Evolutionary conservation across 2,329 filamentous ascomycete species (phyloP).

Genomic region (Metarhizium robertsii): DNA sequence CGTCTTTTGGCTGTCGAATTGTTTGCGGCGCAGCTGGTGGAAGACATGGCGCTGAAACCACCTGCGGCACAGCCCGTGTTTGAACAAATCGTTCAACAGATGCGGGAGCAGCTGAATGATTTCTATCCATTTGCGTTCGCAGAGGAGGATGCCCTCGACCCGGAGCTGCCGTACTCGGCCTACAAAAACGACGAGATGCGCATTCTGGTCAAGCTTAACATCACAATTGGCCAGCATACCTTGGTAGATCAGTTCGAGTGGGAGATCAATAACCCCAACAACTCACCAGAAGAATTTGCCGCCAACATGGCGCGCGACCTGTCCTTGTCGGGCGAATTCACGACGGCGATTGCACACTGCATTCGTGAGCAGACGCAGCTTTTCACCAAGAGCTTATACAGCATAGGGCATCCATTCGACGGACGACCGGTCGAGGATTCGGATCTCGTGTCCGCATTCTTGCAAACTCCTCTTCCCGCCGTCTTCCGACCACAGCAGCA

Average conservation of each 20-base stretch:
- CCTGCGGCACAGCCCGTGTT: slow-evolving; percentile 56
- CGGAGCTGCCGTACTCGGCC: slow-evolving; percentile 79
- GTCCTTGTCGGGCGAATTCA: slow-evolving; percentile 88
- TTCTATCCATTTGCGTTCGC: slow-evolving; percentile 89
- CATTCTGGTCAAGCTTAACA: slow-evolving; percentile 89
- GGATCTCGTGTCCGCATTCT: slow-evolving; percentile 75
- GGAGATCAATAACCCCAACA: slow-evolving; percentile 93
- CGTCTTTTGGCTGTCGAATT: slow-evolving; percentile 69
- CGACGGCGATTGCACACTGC: slow-evolving; percentile 93
- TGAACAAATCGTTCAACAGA: slow-evolving; percentile 54
- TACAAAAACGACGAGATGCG: slow-evolving; percentile 99
- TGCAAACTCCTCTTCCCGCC: slow-evolving; percentile 71
- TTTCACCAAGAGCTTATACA: slow-evolving; percentile 88
- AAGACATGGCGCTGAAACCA: slow-evolving; percentile 76
- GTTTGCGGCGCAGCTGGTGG: slow-evolving; percentile 82
- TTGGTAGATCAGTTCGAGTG: slow-evolving; percentile 97
- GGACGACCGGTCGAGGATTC: slow-evolving; percentile 87
- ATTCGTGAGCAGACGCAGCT: slow-evolving; percentile 94
- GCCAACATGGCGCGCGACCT: slow-evolving; percentile 81
- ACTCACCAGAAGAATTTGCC: slow-evolving; percentile 93
- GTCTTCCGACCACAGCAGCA: slow-evolving; percentile 87
- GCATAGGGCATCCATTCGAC: slow-evolving; percentile 89
- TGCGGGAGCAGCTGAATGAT: slow-evolving; percentile 84
- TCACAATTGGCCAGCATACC: slow-evolving; percentile 91
- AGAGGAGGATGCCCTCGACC: slow-evolving; percentile 83